phyloP scores from a whole-genome alignment of 257 asterid genomes.

The Plectranthus barbatus region DNA sequence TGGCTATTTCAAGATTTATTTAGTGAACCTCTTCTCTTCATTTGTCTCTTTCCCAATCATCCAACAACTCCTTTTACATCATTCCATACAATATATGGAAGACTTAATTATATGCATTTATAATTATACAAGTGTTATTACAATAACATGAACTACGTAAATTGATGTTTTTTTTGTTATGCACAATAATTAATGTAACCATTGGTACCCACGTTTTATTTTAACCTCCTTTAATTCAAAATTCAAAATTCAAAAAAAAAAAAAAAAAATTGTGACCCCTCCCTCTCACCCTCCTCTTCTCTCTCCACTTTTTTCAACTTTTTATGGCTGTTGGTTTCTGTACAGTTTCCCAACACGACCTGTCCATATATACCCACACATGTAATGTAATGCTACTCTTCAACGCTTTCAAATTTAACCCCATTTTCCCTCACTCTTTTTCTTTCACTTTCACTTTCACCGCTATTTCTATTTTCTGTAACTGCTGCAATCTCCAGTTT shows the following conservation, averaged over 20 bases:
- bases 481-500: constrained; percentile 6
- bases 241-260: no score
- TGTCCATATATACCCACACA: constrained; percentile 19
- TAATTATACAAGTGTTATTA: no score
- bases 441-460: background rate
- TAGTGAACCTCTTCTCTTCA: background rate
- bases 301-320: background rate
- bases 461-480: background rate
- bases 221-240: constrained; percentile 34
- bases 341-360: constrained; percentile 14
- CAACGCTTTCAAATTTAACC: constrained; percentile 18
- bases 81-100: no score
- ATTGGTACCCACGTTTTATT: no score
- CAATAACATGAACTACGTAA: no score
- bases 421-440: background rate
- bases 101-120: no score
- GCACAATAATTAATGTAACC: no score
- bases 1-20: constrained; percentile 25
- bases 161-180: no score
- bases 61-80: background rate
- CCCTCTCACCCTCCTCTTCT: background rate
- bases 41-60: constrained; percentile 4
- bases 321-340: constrained; percentile 5
- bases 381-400: constrained; percentile 33
- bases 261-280: constrained; percentile 7